phyloP scores from a whole-genome alignment of 2,329 filamentous ascomycete genomes.

The Camptophora hylomeconis region DNA sequence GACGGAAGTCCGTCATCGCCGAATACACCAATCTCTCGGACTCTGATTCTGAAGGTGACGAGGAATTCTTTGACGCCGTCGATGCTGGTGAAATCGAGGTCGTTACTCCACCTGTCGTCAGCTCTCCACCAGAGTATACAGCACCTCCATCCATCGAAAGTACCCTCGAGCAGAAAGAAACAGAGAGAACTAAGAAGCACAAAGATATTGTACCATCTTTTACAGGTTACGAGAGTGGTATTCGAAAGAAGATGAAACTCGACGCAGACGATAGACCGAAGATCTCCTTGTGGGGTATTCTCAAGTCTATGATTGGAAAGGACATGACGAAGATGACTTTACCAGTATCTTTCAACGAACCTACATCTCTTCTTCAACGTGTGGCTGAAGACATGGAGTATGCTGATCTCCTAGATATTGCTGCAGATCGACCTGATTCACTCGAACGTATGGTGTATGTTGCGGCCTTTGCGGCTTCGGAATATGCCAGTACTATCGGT shows the following conservation, averaged over 20 bases:
- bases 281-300: slow-evolving; percentile 87
- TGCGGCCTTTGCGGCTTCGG: slow-evolving; percentile 86
- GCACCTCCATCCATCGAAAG: slow-evolving; percentile 4
- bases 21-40: slow-evolving; percentile 62
- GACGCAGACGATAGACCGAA: slow-evolving; percentile 87
- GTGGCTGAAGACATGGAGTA: slow-evolving; percentile 98
- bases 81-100: slow-evolving; percentile 86
- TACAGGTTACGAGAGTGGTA: slow-evolving; percentile 80
- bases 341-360: slow-evolving; percentile 96
- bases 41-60: slow-evolving; percentile 64
- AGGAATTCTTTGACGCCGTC: slow-evolving; percentile 95
- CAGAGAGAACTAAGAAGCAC: slow-evolving; percentile 36
- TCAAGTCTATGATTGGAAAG: slow-evolving; percentile 99
- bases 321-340: slow-evolving; percentile 99
- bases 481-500: slow-evolving; percentile 93
- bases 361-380: slow-evolving; percentile 85
- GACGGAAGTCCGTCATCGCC: slow-evolving; percentile 54
- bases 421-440: slow-evolving; percentile 72
- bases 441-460: slow-evolving; percentile 90
- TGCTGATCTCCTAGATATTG: slow-evolving; percentile 77
- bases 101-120: slow-evolving; percentile 37
- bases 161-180: slow-evolving; percentile 32
- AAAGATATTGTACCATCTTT: slow-evolving; percentile 65
- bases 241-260: slow-evolving; percentile 68
- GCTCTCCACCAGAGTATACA: slow-evolving; percentile 20